Conservation (phyloP, 495 filamentous ascomycete genomes). For the Tuber calosporum region DNA sequence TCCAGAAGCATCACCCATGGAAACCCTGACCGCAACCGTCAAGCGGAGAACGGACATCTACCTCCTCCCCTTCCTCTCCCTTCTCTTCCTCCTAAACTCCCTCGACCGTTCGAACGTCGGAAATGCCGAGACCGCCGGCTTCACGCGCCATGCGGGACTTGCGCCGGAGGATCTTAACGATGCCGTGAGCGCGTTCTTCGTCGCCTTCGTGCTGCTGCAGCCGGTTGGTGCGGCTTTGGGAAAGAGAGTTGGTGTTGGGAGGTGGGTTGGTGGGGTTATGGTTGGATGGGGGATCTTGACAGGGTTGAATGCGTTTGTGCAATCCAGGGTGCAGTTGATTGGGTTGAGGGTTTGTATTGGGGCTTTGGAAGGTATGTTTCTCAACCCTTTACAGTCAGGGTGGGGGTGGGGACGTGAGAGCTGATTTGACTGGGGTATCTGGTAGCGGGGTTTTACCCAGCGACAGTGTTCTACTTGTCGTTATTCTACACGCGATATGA, state of each 20-base stretch:
- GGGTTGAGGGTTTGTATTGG: constrained; percentile 46
- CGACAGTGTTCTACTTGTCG: constrained; percentile 50
- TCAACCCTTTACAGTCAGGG: constrained; percentile 17
- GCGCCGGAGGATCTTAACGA: constrained; percentile 49
- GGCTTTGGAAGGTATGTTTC: constrained; percentile 38
- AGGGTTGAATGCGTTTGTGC: constrained; percentile 43
- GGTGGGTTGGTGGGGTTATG: constrained; percentile 54
- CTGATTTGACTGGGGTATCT: constrained; percentile 5
- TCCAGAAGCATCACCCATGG: background rate
- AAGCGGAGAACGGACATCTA: constrained; percentile 42
- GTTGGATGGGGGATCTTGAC: constrained; percentile 52
- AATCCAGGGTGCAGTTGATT: constrained; percentile 44
- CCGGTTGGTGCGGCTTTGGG: constrained; percentile 53
- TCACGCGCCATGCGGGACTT: constrained; percentile 48
- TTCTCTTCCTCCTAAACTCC: constrained; percentile 50
- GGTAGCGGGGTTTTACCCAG: constrained; percentile 52
- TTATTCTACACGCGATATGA: constrained; percentile 54
- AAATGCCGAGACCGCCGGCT: constrained; percentile 50
- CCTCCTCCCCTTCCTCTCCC: constrained; percentile 50
- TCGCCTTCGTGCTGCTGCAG: constrained; percentile 53
- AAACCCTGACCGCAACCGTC: constrained; percentile 21
- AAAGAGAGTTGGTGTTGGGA: constrained; percentile 47
- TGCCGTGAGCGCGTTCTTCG: constrained; percentile 52
- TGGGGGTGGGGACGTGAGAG: constrained; percentile 19
- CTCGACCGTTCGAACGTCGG: constrained; percentile 52